A percentile compares a stretch with the other conserved stretches of the same genome.
Evolutionary conservation across 257 asterid genomes (phyloP).

Genomic region (Scutellaria minor): DNA sequence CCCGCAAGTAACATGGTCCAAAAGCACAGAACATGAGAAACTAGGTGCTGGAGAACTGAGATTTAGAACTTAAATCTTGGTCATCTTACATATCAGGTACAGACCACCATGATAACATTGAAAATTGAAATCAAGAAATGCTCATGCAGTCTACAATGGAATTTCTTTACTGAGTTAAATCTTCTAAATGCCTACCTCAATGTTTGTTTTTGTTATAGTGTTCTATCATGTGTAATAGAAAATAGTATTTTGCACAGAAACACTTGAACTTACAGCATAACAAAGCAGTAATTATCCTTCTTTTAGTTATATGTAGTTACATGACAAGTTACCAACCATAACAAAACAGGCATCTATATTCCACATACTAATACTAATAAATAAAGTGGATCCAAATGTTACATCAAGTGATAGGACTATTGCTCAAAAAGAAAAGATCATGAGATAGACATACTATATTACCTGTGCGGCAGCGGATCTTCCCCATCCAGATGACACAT

Average conservation of each 20-base stretch:
- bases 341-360: slow-evolving; percentile 1
- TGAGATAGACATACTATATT: slow-evolving; percentile 22
- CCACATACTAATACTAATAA: slow-evolving; percentile 5
- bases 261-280: slow-evolving; percentile 22
- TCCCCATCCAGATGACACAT: slow-evolving; percentile 99
- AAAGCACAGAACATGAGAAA: slow-evolving; percentile 11
- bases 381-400: background rate
- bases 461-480: slow-evolving; percentile 99
- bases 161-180: background rate
- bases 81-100: background rate
- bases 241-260: slow-evolving; percentile 12
- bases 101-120: background rate
- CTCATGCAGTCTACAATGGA: background rate
- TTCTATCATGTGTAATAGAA: background rate
- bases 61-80: slow-evolving; percentile 26
- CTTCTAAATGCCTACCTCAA: slow-evolving; percentile 19
- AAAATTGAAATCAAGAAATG: slow-evolving; percentile 6
- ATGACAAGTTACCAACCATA: slow-evolving; percentile 27
- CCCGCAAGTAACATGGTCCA: slow-evolving; percentile 26
- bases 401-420: background rate
- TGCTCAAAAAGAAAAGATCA: slow-evolving; percentile 20
- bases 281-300: slow-evolving; percentile 16
- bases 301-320: slow-evolving; percentile 28
- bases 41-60: slow-evolving; percentile 1
- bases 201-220: background rate